Base-by-base conservation (phyloP, 768 basidiomycete genomes). In the Naganishia antarctica region DNA sequence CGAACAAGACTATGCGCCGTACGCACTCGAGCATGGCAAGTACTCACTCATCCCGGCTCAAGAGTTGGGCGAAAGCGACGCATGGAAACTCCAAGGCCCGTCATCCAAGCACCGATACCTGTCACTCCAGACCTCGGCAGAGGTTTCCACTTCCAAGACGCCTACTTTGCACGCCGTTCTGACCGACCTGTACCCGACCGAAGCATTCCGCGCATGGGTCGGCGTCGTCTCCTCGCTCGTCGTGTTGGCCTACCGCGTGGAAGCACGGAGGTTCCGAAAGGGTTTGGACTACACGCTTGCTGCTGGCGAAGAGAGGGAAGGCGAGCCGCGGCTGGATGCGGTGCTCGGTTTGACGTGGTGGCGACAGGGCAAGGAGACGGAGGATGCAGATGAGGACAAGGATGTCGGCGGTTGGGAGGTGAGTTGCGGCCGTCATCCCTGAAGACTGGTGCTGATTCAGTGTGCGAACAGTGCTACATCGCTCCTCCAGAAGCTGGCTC, bases 41-140 rank as follows among this genome's bases (percentile, higher is more conserved):
- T 77, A 60, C 32, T 64, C 68, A 34, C 41, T 64, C 44, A 81
- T 93, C 57, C 87, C 90, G 0, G 71, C 83, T 12, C 91, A 96
- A 69, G 78, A 77, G n/a, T 78, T 83, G 9, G 92, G 91, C 15
- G 78, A 79, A 32, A 81, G 79, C 7, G 74, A 76, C 3, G 79
- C 80, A 4, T 98, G 92, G 91, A 70, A 74, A 15, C 70, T 89
- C 72, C 84, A 84, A 70, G 91, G 93, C 1, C 94, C 94, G 0
- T 91, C 94, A 29, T 91, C 93, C 76, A 91, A 93, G 76, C 90
- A 90, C 83, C 89, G 94, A 34, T 97, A 92, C 81, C 87, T 89
- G 76, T 81, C 83, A 3, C 85, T 93, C 28, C 77, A 78, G 29
- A 60, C 70, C 11, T 47, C 61, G 8, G 34, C 81, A 18, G 83